Conservation (phyloP, 768 basidiomycete species). For the Suillus luteus region DNA sequence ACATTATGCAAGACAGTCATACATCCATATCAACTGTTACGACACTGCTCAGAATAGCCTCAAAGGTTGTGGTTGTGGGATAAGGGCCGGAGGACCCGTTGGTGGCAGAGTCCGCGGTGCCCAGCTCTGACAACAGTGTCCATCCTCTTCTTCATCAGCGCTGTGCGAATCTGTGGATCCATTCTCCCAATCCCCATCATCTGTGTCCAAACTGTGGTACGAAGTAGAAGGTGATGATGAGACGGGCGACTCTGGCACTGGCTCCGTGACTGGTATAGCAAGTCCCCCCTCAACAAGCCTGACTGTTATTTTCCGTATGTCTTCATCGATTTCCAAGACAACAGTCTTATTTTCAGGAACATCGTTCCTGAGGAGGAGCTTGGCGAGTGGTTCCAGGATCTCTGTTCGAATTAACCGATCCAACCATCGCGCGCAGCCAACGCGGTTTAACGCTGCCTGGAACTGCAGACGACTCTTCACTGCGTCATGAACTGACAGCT, state of each 20-base stretch:
- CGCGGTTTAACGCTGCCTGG: background rate
- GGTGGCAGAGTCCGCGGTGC: background rate
- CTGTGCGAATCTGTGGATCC: slow-evolving; percentile 9
- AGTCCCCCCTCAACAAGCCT: slow-evolving; percentile 4
- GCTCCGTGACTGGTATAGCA: background rate
- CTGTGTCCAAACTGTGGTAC: slow-evolving; percentile 9
- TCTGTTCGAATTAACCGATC: slow-evolving; percentile 11
- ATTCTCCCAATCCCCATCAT: background rate
- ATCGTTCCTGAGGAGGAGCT: slow-evolving; percentile 9
- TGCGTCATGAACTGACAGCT: slow-evolving; percentile 2
- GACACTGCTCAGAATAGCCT: slow-evolving; percentile 7
- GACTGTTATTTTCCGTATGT: slow-evolving; percentile 5
- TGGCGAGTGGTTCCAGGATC: slow-evolving; percentile 10
- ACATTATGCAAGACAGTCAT: background rate
- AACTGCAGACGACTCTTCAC: background rate
- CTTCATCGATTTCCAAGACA: background rate
- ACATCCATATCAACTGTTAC: background rate
- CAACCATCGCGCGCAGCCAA: slow-evolving; percentile 10
- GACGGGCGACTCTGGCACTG: background rate
- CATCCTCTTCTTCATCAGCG: slow-evolving; percentile 8
- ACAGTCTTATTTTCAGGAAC: slow-evolving; percentile 8
- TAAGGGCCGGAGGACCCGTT: slow-evolving; percentile 1
- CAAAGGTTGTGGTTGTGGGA: slow-evolving; percentile 2
- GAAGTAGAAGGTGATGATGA: slow-evolving; percentile 6
- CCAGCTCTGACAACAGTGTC: background rate